phyloP scores from a whole-genome alignment of 2,329 filamentous ascomycete genomes.

The Chaetomium sp. region DNA sequence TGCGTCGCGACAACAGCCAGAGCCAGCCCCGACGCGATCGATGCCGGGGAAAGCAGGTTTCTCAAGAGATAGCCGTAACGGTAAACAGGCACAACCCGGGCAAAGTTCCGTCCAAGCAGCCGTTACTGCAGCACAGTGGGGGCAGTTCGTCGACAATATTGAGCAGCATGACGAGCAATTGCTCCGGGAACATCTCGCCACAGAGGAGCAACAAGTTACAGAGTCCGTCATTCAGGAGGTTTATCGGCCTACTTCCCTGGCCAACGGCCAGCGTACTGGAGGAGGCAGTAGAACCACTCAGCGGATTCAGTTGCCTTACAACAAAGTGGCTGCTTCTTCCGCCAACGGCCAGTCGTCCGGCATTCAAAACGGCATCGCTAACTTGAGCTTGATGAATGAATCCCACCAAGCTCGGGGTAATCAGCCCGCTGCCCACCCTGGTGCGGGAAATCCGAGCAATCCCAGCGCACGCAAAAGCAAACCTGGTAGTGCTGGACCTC shows the following conservation, averaged over 20 bases:
- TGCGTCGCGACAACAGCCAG: neutral
- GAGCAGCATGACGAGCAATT: constrained; percentile 17
- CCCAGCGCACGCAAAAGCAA: neutral
- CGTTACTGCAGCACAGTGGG: constrained; percentile 12
- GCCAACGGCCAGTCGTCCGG: neutral
- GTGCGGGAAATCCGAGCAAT: neutral
- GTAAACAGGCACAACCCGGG: neutral
- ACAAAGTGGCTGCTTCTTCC: neutral
- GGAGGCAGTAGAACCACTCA: constrained; percentile 1
- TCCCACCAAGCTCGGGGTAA: neutral
- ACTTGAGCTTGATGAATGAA: neutral
- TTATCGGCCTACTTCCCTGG: constrained; percentile 24
- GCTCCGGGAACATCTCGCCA: neutral
- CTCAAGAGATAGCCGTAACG: neutral
- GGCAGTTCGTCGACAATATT: constrained; percentile 10
- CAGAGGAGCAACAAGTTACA: neutral
- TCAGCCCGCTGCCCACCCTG: neutral
- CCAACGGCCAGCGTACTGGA: constrained; percentile 19
- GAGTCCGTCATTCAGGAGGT: constrained; percentile 18
- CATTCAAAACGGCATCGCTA: neutral
- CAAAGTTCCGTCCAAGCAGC: neutral
- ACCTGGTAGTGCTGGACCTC: neutral
- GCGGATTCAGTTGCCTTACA: constrained; percentile 1
- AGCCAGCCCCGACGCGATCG: neutral
- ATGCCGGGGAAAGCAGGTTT: neutral